Evolutionary conservation across 768 basidiomycete species (phyloP), one percentile per base, ranked within the genome.

Genomic region (Gloeopeniophorella convolvens): DNA sequence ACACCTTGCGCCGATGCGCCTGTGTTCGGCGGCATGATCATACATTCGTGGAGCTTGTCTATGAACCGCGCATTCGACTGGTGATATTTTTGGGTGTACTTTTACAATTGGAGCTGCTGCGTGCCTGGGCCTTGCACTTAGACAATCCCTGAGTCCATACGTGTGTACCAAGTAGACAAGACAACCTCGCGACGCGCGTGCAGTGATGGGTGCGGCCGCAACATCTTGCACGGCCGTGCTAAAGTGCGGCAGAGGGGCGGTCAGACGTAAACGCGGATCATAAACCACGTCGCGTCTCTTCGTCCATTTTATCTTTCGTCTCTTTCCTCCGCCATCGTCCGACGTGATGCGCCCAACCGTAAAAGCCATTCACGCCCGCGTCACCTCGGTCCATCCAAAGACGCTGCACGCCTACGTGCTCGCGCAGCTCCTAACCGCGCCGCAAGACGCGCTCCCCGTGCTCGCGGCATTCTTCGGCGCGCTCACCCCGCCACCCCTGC

Each of bases 301-400:
- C 21, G n/a, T 44, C 37, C 31, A 21, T 42, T 35, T 53, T 39
- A 53, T 53, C 46, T 48, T 33, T 36, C 34, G n/a, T n/a, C n/a
- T 24, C 2, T 23, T n/a, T 34, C 23, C 23, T 53, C 13, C 35
- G 37, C 42, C 18, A 53, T 48, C 51, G 12, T 34, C 27, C 24
- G 12, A 21, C 34, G 24, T 36, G 35, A 54, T 33, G n/a, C 53
- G 57, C 23, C 57, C 60, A 2, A 50, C 43, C 10, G 63, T 62
- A 40, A 65, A 65, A 32, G 64, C 54, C 72, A 67, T 88, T 2
- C 66, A 72, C 39, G 60, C 74, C 8, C 72, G 82, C 52, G 71
- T 86, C 59, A 61, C 68, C 28, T 72, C 77, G 12, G 73, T 85
- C 36, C 85, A 84, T 11, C 70, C 83, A 7, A 80, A 85, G 64